Percentiles rank a stretch among this genome's conserved stretches.
phyloP scores from a whole-genome alignment of 106 monocot species.

The Triglochin maritima region DNA sequence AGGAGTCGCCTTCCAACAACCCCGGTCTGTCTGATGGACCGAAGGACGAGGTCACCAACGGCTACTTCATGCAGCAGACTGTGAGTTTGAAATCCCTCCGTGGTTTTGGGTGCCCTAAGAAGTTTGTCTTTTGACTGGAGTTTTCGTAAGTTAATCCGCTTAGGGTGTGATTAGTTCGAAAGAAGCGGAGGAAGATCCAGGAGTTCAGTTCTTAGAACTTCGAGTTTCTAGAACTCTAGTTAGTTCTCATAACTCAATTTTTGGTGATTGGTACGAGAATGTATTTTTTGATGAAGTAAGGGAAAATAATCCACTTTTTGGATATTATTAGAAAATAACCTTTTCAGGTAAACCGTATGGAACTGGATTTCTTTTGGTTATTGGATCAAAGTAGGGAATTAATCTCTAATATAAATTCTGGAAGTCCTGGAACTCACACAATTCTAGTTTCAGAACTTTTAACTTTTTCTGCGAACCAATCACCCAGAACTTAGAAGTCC shows the following conservation, averaged over 20 bases:
- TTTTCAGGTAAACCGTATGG: no score
- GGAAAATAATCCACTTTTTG: no score
- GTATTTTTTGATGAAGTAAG: no score
- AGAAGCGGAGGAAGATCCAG: neutral
- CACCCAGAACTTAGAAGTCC: no score
- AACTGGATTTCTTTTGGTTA: no score
- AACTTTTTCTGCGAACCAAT: no score
- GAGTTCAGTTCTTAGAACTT: neutral
- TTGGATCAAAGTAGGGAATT: no score
- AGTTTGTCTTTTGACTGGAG: neutral
- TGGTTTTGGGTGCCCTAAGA: neutral
- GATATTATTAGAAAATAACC: no score
- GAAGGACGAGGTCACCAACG: slow-evolving; percentile 64
- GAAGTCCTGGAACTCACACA: no score
- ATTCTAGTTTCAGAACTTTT: no score
- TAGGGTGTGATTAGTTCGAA: neutral
- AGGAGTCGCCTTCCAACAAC: slow-evolving; percentile 77
- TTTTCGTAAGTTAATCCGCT: neutral
- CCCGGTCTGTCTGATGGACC: slow-evolving; percentile 60
- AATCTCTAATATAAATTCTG: no score
- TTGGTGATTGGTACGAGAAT: neutral
- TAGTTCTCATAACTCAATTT: neutral
- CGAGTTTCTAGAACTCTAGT: neutral
- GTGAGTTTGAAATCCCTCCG: slow-evolving; percentile 15
- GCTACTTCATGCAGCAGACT: slow-evolving; percentile 94